These are phyloP conservation scores for Triglochin maritima DNA, from an alignment of 106 monocot species.

Conservation along the genomic window DNA sequence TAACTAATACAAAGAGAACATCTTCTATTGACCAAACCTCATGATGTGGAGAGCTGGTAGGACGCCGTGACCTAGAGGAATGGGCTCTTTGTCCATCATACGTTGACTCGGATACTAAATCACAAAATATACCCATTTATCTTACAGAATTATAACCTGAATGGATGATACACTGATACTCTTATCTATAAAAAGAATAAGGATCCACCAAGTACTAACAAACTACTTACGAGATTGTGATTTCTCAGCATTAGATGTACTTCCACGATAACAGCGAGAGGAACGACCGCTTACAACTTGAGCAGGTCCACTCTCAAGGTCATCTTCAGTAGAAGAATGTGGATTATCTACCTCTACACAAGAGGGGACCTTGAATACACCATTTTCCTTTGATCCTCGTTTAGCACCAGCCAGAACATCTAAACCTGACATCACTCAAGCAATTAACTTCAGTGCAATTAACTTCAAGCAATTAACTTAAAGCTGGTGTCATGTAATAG, in stretches of 20 bases:
- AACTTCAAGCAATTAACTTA: too few species aligned
- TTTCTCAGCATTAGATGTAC: slow-evolving; percentile 13
- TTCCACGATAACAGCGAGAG: slow-evolving; percentile 57
- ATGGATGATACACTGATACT: too few species aligned
- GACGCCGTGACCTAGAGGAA: slow-evolving; percentile 7
- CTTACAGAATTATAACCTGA: too few species aligned
- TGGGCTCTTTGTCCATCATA: slow-evolving; percentile 11
- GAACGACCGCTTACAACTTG: slow-evolving; percentile 12
- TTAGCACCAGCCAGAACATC: slow-evolving; percentile 63
- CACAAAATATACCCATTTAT: not conserved
- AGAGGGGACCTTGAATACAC: slow-evolving; percentile 44
- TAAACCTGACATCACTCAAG: slow-evolving; percentile 27
- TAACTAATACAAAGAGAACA: not conserved
- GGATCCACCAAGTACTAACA: too few species aligned
- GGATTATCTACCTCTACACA: slow-evolving; percentile 52
- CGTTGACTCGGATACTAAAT: slow-evolving; percentile 24
- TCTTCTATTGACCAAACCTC: slow-evolving; percentile 28
- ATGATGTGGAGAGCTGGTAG: slow-evolving; percentile 15
- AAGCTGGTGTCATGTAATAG: not conserved
- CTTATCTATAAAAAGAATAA: too few species aligned
- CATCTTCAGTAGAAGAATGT: slow-evolving; percentile 13
- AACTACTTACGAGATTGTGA: slow-evolving; percentile 22
- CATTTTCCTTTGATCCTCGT: slow-evolving; percentile 25
- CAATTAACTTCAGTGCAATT: too few species aligned
- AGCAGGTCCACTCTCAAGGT: slow-evolving; percentile 1